These are phyloP conservation scores for Berberis thunbergii DNA, from an alignment of 164 flowering plant species.

Conservation along the genomic window DNA sequence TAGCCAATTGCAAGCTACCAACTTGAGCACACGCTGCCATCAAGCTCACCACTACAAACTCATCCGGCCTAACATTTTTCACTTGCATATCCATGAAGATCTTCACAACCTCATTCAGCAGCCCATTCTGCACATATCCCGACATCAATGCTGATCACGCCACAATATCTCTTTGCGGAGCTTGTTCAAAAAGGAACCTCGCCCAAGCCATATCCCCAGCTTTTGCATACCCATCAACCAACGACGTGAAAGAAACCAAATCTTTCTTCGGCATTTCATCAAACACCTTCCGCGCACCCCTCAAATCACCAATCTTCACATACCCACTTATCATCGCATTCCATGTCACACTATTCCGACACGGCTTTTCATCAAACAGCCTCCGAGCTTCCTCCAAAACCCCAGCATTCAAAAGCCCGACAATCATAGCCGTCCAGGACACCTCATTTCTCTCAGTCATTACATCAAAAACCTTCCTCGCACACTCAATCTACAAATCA, in stretches of 20 bases:
- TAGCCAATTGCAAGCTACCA: constrained; percentile 36
- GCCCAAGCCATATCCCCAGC: constrained; percentile 56
- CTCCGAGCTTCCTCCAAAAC: constrained; percentile 34
- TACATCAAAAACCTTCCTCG: constrained; percentile 50
- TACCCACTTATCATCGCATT: constrained; percentile 47
- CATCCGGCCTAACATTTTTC: constrained; percentile 36
- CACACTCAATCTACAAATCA: constrained; percentile 42
- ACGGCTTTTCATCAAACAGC: constrained; percentile 49
- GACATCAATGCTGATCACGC: constrained; percentile 62
- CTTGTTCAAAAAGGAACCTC: constrained; percentile 39
- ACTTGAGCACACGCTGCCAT: constrained; percentile 64
- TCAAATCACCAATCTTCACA: constrained; percentile 36
- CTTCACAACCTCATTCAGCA: constrained; percentile 41
- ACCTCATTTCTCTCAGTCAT: constrained; percentile 45
- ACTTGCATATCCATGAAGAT: constrained; percentile 32
- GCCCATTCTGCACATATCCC: constrained; percentile 63
- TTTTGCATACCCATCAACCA: constrained; percentile 70
- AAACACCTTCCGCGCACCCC: constrained; percentile 37
- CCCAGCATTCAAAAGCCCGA: constrained; percentile 34
- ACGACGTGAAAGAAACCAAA: constrained; percentile 41
- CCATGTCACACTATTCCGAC: constrained; percentile 36
- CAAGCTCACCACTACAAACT: constrained; percentile 42
- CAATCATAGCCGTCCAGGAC: constrained; percentile 65
- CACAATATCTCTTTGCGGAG: constrained; percentile 32
- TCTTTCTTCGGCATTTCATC: constrained; percentile 44